Evolutionary conservation across 257 asterid genomes (phyloP).

Genomic region (Nicotiana noctiflora): DNA sequence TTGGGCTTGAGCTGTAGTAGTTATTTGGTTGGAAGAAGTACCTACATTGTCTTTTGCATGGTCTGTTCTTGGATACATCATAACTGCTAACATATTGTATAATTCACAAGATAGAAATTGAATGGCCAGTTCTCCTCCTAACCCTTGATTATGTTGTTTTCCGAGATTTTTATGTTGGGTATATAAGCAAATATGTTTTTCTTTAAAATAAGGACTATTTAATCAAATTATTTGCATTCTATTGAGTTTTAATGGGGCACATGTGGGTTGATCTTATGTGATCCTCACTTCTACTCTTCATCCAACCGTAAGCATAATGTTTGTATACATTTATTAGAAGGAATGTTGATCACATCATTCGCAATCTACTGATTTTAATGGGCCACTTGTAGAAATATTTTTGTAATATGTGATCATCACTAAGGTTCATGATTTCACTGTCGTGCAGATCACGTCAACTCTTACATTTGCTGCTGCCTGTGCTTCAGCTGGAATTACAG

Average conservation of each 20-base stretch:
- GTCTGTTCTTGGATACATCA: not conserved
- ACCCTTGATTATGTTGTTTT: not conserved
- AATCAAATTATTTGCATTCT: not conserved
- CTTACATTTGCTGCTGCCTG: constrained; percentile 91
- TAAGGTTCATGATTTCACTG: not conserved
- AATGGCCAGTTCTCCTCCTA: not conserved
- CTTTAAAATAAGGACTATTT: not conserved
- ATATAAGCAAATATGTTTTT: not conserved
- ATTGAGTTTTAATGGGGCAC: not conserved
- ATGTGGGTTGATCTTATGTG: not conserved
- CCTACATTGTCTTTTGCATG: not conserved
- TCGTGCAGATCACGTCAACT: constrained; percentile 67
- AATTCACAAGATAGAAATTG: not conserved
- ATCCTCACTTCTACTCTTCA: constrained; percentile 41
- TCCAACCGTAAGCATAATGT: not conserved
- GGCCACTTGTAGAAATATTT: not conserved
- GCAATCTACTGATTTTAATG: not conserved
- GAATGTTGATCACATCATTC: not conserved
- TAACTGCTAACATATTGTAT: not conserved
- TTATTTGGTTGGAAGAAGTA: constrained; percentile 6
- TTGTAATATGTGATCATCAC: not conserved
- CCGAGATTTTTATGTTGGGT: not conserved
- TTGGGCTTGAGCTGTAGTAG: not conserved
- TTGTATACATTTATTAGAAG: not conserved
- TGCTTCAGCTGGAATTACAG: constrained; percentile 91